A percentile compares a stretch with the other conserved stretches of the same genome.
phyloP scores from a whole-genome alignment of 2,329 filamentous ascomycete species.

The Neurospora sp. region DNA sequence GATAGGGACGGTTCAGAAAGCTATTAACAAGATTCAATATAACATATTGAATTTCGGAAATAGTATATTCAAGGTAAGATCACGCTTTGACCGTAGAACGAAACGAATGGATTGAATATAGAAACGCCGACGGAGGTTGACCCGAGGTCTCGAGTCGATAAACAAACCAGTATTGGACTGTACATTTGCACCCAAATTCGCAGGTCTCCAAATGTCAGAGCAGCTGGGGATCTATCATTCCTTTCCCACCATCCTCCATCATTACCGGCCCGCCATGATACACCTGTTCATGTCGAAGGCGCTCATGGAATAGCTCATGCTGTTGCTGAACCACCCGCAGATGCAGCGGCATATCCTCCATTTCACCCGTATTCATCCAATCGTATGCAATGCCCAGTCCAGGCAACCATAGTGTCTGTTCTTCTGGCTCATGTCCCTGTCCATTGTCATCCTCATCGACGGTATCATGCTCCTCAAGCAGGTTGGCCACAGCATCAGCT shows the following conservation, averaged over 20 bases:
- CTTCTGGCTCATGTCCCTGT: background rate
- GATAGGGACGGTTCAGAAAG: too few species aligned
- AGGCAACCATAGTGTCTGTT: background rate
- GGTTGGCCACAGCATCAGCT: slow-evolving; percentile 31
- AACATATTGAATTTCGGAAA: too few species aligned
- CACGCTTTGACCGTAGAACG: background rate
- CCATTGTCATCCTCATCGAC: background rate
- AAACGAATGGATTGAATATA: background rate
- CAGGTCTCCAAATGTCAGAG: background rate
- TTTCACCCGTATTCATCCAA: background rate
- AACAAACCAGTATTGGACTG: background rate
- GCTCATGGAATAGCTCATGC: background rate
- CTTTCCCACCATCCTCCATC: background rate
- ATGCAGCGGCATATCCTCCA: background rate
- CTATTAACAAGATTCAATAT: too few species aligned
- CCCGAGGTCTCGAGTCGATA: background rate
- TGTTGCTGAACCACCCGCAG: background rate
- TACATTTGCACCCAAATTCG: background rate
- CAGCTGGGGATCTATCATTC: background rate
- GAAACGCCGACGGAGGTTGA: background rate
- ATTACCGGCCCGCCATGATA: background rate
- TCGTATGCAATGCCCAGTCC: background rate
- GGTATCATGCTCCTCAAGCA: slow-evolving; percentile 28
- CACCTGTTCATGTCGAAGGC: background rate
- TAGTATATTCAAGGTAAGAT: background rate